Evolutionary conservation across 2,329 filamentous ascomycete genomes (phyloP).

Genomic region (Huntiella bhutanensis): DNA sequence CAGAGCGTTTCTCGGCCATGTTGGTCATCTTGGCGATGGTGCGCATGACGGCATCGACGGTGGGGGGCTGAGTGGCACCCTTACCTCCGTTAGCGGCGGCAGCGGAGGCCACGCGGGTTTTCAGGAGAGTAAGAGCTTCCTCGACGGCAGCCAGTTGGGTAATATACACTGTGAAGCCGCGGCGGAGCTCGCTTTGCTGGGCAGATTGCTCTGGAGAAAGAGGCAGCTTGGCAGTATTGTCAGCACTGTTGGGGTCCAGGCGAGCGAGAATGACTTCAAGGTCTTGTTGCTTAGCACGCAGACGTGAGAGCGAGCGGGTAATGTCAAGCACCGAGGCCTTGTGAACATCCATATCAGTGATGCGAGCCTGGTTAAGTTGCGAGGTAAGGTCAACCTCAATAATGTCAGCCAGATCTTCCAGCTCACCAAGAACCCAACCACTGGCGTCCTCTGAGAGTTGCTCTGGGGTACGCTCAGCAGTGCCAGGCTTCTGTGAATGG

Average conservation of each 20-base stretch:
- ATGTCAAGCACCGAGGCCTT: slow-evolving; percentile 50
- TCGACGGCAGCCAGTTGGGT: slow-evolving; percentile 61
- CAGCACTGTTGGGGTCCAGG: slow-evolving; percentile 46
- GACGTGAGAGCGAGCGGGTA: slow-evolving; percentile 47
- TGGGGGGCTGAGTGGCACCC: slow-evolving; percentile 40
- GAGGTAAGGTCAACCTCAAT: slow-evolving; percentile 44
- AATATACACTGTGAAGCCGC: slow-evolving; percentile 54
- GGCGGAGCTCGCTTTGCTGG: slow-evolving; percentile 67
- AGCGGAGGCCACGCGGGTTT: slow-evolving; percentile 51
- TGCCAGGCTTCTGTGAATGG: slow-evolving; percentile 34
- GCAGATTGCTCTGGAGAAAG: slow-evolving; percentile 69
- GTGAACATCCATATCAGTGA: slow-evolving; percentile 50
- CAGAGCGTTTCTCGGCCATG: slow-evolving; percentile 80
- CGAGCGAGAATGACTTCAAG: slow-evolving; percentile 54
- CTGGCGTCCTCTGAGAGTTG: slow-evolving; percentile 47
- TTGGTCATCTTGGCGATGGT: slow-evolving; percentile 85
- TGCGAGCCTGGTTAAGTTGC: slow-evolving; percentile 46
- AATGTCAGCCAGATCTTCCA: slow-evolving; percentile 46
- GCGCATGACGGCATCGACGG: slow-evolving; percentile 76
- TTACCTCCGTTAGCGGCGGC: slow-evolving; percentile 22
- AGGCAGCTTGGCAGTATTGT: slow-evolving; percentile 48
- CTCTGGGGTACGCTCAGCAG: slow-evolving; percentile 36
- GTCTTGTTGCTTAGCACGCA: slow-evolving; percentile 60
- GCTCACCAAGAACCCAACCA: slow-evolving; percentile 59
- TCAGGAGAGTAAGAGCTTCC: slow-evolving; percentile 59